A percentile compares a stretch with the other conserved stretches of the same genome.
Conservation (phyloP, 768 basidiomycete genomes). For the Ephemerocybe angulata region DNA sequence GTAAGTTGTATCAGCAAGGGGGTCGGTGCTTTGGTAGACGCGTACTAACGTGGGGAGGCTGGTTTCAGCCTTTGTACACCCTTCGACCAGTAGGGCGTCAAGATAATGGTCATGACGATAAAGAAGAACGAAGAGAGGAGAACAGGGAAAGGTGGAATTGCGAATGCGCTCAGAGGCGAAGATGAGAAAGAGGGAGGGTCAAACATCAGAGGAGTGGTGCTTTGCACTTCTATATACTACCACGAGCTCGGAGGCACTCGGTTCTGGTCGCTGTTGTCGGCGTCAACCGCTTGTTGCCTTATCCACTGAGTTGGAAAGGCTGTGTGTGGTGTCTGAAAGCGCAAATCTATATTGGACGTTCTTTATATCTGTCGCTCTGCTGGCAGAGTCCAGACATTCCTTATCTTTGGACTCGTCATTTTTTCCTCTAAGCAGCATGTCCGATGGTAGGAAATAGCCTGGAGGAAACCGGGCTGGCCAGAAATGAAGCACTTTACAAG, state of each 20-base stretch:
- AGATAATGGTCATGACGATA: slow-evolving; percentile 50
- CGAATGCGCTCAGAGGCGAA: not conserved
- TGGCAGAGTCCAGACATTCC: not conserved
- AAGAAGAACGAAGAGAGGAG: slow-evolving; percentile 4
- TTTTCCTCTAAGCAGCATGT: too few species aligned
- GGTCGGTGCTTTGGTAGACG: slow-evolving; percentile 5
- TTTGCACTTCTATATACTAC: slow-evolving; percentile 4
- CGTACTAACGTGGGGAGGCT: slow-evolving; percentile 49
- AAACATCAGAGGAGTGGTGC: not conserved
- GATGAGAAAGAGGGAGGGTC: not conserved
- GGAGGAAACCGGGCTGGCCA: too few species aligned
- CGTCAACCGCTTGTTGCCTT: slow-evolving; percentile 24
- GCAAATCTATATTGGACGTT: not conserved
- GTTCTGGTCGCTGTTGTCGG: slow-evolving; percentile 18
- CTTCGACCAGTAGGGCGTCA: slow-evolving; percentile 70
- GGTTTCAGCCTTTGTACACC: slow-evolving; percentile 70
- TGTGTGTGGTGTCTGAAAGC: not conserved
- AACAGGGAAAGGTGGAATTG: slow-evolving; percentile 6
- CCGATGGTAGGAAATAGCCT: too few species aligned
- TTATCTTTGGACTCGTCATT: too few species aligned
- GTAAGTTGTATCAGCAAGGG: slow-evolving; percentile 12
- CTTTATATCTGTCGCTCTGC: not conserved
- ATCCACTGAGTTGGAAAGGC: not conserved
- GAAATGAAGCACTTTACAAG: too few species aligned
- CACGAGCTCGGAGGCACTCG: slow-evolving; percentile 4